phyloP scores from a whole-genome alignment of 1,139 yeast species.

The Kurtzmaniella quercitrusa region DNA sequence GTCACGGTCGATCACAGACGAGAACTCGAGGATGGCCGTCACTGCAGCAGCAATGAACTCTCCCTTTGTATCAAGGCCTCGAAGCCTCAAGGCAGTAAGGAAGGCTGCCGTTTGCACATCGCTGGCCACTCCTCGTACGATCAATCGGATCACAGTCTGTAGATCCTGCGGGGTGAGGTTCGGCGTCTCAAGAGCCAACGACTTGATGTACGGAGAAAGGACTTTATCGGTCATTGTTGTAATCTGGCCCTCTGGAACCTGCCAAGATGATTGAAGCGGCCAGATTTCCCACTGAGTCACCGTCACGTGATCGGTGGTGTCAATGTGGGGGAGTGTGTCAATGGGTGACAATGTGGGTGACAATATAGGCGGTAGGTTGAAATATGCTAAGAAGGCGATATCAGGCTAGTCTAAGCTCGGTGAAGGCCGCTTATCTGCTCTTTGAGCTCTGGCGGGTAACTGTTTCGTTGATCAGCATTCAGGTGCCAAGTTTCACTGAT shows the following conservation, averaged over 20 bases:
- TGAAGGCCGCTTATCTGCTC: too few species aligned
- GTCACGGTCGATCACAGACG: constrained; percentile 43
- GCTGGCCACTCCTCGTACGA: constrained; percentile 55
- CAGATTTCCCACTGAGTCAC: not conserved
- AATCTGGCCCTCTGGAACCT: not conserved
- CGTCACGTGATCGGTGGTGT: not conserved
- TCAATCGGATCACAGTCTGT: constrained; percentile 52
- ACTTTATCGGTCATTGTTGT: constrained; percentile 16
- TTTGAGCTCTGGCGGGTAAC: too few species aligned
- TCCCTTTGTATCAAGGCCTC: constrained; percentile 78
- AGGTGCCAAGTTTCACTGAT: too few species aligned
- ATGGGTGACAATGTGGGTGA: not conserved
- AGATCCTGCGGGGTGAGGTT: constrained; percentile 59
- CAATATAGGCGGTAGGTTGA: too few species aligned
- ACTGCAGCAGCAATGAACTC: constrained; percentile 86
- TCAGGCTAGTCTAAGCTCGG: too few species aligned
- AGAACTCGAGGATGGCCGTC: constrained; percentile 57
- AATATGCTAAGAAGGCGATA: too few species aligned
- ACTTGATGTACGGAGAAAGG: constrained; percentile 61
- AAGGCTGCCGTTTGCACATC: constrained; percentile 78
- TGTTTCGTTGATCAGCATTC: too few species aligned
- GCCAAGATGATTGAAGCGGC: not conserved
- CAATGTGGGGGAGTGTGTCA: not conserved
- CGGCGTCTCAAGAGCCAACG: constrained; percentile 55
- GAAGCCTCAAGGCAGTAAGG: constrained; percentile 66